Percentiles rank a stretch among this genome's conserved stretches.
These are phyloP conservation scores for Diplodia corticola DNA, from an alignment of 2,329 filamentous ascomycete genomes.

Conservation along the genomic window DNA sequence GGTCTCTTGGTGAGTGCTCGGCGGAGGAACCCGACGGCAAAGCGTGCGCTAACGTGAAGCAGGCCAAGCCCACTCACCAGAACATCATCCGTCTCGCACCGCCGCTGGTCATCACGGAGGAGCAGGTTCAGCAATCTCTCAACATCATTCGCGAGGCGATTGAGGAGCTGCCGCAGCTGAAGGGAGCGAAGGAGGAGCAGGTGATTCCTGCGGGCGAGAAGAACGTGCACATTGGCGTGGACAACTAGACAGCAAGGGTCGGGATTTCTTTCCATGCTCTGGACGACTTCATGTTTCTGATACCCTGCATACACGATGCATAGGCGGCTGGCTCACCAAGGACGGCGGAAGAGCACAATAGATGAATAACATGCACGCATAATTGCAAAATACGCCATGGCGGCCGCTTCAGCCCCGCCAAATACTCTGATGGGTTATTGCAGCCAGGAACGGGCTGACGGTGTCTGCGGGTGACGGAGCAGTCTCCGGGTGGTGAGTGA, in stretches of 20 bases:
- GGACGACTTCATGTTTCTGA: conserved; percentile 20
- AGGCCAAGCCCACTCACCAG: conserved; percentile 98
- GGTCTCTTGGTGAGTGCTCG: conserved; percentile 73
- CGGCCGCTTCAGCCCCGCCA: too few relatives aligned
- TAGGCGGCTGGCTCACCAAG: conserved; percentile 9
- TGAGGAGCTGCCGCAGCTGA: conserved; percentile 71
- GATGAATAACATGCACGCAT: neutral
- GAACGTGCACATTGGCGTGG: conserved; percentile 60
- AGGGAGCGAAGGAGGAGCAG: conserved; percentile 57
- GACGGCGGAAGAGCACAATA: neutral
- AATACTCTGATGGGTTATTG: too few relatives aligned
- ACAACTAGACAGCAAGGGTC: conserved; percentile 46
- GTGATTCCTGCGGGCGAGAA: conserved; percentile 62
- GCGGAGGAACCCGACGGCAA: neutral
- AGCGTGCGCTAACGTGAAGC: conserved; percentile 26
- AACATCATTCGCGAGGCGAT: conserved; percentile 79
- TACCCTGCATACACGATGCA: conserved; percentile 20
- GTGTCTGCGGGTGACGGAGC: too few relatives aligned
- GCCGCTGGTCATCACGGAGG: conserved; percentile 88
- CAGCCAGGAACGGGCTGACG: too few relatives aligned
- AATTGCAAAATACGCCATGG: too few relatives aligned
- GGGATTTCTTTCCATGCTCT: neutral
- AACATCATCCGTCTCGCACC: conserved; percentile 99
- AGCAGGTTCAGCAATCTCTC: conserved; percentile 76
- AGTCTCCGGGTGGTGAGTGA: too few relatives aligned